A percentile compares a stretch with the other conserved stretches of the same genome.
phyloP scores from a whole-genome alignment of 306 rosid genomes.

The Vicia faba region DNA sequence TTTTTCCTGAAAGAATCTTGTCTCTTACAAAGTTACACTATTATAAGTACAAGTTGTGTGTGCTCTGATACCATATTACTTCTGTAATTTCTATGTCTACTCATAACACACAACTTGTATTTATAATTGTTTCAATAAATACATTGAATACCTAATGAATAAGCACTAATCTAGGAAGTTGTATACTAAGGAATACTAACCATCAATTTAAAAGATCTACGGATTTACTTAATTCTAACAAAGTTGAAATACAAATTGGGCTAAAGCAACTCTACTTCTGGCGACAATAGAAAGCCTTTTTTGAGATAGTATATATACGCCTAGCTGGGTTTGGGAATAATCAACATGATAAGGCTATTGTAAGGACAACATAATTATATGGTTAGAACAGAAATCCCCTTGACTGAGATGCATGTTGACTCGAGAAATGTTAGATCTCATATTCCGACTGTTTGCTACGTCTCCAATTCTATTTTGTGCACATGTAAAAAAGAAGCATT shows the following conservation, averaged over 20 bases:
- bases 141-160: too few species aligned
- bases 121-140: too few species aligned
- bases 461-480: background rate
- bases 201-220: too few species aligned
- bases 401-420: conserved; percentile 6
- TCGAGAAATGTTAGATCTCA: conserved; percentile 12
- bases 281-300: conserved; percentile 19
- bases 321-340: conserved; percentile 14
- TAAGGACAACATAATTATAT: background rate
- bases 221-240: too few species aligned
- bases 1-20: too few species aligned
- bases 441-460: conserved; percentile 5
- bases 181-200: too few species aligned
- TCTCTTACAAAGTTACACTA: too few species aligned
- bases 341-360: background rate
- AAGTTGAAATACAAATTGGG: background rate
- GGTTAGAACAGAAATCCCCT: conserved; percentile 17
- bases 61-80: too few species aligned
- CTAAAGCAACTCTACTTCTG: conserved; percentile 3
- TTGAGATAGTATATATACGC: conserved; percentile 20
- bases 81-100: too few species aligned
- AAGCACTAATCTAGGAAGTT: too few species aligned
- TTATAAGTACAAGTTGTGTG: too few species aligned
- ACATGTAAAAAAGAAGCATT: conserved; percentile 7
- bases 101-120: too few species aligned